Conservation (phyloP, 2,329 filamentous ascomycete genomes). For the Aspergillus sp. region DNA sequence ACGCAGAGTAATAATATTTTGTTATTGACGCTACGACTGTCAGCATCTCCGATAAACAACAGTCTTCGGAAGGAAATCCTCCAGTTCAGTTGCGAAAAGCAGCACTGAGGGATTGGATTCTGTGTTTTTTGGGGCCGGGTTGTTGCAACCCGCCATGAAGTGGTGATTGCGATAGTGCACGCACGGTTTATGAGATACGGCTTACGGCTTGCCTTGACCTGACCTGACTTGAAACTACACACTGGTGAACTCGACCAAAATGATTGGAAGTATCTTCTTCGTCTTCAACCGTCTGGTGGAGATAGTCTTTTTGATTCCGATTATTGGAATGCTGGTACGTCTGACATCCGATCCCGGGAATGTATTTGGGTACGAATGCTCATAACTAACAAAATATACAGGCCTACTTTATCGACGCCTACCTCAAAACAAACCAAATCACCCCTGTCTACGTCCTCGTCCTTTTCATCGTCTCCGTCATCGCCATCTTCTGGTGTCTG, state of each 20-base stretch:
- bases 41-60: no score
- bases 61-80: no score
- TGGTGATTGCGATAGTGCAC: no score
- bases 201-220: neutral
- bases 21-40: no score
- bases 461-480: constrained; percentile 56
- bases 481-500: constrained; percentile 53
- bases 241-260: constrained; percentile 20
- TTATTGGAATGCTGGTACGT: constrained; percentile 53
- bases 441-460: constrained; percentile 55
- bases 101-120: no score
- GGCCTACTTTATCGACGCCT: constrained; percentile 55
- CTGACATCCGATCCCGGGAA: neutral
- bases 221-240: neutral
- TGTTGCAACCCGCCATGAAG: no score
- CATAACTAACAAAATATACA: constrained; percentile 9
- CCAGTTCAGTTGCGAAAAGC: no score
- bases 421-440: constrained; percentile 48
- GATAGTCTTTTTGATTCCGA: constrained; percentile 55
- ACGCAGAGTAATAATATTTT: no score
- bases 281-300: constrained; percentile 54
- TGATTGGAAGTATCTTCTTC: constrained; percentile 52
- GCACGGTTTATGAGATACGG: constrained; percentile 2
- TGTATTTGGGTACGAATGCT: neutral
- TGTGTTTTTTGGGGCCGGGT: no score